Evolutionary conservation across 1,139 yeast species (phyloP), one percentile per base, ranked within the genome.

Genomic region (Sugiyamaella paludigena): DNA sequence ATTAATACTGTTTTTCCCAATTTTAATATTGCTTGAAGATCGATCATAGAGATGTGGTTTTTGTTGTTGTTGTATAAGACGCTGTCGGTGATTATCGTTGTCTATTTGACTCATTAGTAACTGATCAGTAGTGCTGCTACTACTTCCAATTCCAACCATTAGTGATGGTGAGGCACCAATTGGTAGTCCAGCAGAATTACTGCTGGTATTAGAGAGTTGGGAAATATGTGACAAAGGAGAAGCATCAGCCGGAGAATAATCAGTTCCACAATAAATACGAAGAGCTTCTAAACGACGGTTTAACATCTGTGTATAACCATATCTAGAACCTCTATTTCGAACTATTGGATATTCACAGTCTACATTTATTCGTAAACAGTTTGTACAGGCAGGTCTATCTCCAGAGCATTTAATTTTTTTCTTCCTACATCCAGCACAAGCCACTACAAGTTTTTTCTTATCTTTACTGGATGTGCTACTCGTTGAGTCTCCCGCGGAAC

Each of bases 321-420:
- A 66, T 32, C 72, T 62, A 16, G 72, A 68, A 19, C 72, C 72
- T 11, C 71, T 56, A 49, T 66, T 68, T 13, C 68, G 62, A 36
- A 66, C 62, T 29, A 64, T 60, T 2, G 72, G 72, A 39, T 68
- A 68, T 40, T 66, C 68, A 53, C 72, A 68, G 2, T 63, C 64
- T 7, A 66, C 60, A 43, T 65, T 59, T 26, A 64, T 60, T 6
- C 70, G 62, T 4, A 68, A 59, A 49, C 72, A 68, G 54, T 66
- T 64, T n/a, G 68, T 56, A 49, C 72, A 68, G 2, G 71, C 72
- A 2, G 72, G 72, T 7, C 71, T 59, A 39, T 62, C 70, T 8
- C 70, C 69, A 1, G 71, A 65, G 54, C 72, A 68, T 49, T 66
- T 66, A 53, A 67, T 66, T 58, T 68, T 68, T 55, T 68, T 68